These are phyloP conservation scores for Protostelium mycophagum DNA, from an alignment of 78 protist genomes.

Conservation along the genomic window DNA sequence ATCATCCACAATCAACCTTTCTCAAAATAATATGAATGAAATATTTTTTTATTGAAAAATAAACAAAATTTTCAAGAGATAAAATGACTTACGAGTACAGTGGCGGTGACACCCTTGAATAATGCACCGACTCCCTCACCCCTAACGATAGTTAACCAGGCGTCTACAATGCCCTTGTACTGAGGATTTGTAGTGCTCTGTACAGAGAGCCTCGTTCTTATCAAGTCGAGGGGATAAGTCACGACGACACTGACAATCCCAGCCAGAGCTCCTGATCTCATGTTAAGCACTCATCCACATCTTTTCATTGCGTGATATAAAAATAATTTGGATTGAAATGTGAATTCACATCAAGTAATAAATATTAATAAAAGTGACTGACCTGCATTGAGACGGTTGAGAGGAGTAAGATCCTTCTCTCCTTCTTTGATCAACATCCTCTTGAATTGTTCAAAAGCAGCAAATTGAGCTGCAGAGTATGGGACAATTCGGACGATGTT, in stretches of 20 bases:
- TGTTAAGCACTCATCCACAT: neutral
- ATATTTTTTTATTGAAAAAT: neutral
- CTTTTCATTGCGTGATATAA: neutral
- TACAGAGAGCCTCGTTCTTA: conserved; percentile 69
- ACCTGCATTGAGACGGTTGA: neutral
- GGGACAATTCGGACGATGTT: conserved; percentile 68
- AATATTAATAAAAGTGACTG: no score
- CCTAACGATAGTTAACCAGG: conserved; percentile 16
- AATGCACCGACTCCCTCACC: conserved; percentile 56
- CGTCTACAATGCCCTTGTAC: conserved; percentile 59
- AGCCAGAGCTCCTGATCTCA: conserved; percentile 17
- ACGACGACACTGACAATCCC: conserved; percentile 66
- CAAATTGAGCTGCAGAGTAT: conserved; percentile 60
- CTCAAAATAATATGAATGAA: neutral
- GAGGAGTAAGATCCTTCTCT: neutral
- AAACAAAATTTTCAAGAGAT: neutral
- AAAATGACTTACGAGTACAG: conserved; percentile 42
- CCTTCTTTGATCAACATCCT: conserved; percentile 2
- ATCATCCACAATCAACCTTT: no score
- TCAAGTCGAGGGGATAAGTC: conserved; percentile 78
- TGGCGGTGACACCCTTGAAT: conserved; percentile 67
- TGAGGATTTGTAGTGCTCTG: conserved; percentile 24
- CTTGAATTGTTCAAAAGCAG: conserved; percentile 55
- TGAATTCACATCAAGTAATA: no score
- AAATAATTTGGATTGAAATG: no score